Evolutionary conservation across 805 yeast species (phyloP), one percentile per base, ranked within the genome.

Genomic region (Candida awuae): DNA sequence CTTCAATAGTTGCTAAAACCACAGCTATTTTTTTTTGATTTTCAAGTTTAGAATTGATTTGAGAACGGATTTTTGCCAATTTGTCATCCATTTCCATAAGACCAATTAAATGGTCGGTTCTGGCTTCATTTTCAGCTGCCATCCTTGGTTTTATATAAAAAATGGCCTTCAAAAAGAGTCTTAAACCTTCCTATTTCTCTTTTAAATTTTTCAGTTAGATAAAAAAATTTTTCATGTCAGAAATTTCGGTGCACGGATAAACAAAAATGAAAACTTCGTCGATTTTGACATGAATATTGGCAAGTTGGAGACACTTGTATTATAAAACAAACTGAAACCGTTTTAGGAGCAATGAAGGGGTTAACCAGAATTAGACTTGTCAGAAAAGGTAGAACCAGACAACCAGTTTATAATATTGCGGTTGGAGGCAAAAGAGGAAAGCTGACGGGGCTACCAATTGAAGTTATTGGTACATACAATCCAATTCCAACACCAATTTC

Each of bases 391-490:
- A 77, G 97, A 59, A 80, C 71, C 51, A 80, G 81, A 59, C 79
- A 76, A 45, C 98, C 98, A 0, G 67, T 83, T 3, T 92, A 86
- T 67, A 92, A 92, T 62, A 87, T 92, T 38, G 96, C 90, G 12
- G 96, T 90, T 12, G 76, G 94, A 4, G 77, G 80, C 47, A 73
- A 77, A 39, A 66, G 70, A 43, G 70, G 78, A n/a, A 92, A 86
- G n/a, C 71, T 94, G 50, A 87, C 85, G 59, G 77, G 77, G 39
- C 73, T 83, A 49, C 98, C 98, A 10, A 79, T 92, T 33, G 98
- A 92, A 62, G 98, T 92, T 9, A 63, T 92, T 46, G 98, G 98
- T 22, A 86, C 96, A 2, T 92, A 86, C 58, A 78, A 86, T 54
- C 96, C 98, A 25, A 66, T 73, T 18, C 84, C 97, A 4, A 68